Evolutionary conservation across 352 stramenopile genomes (phyloP), one percentile per base, ranked within the genome.

Genomic region (Phytophthora hybrid): DNA sequence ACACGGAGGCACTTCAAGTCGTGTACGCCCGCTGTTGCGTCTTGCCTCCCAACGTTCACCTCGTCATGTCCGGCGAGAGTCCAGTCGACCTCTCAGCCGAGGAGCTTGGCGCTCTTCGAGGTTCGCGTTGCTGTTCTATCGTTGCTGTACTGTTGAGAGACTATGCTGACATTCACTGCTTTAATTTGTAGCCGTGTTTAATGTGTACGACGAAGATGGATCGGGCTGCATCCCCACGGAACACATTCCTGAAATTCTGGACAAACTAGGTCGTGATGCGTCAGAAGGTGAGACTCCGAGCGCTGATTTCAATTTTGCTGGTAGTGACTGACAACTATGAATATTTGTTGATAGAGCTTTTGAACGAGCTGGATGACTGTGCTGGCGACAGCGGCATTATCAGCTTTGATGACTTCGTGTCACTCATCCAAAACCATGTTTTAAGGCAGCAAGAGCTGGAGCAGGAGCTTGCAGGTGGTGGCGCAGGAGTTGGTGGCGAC

Each of bases 341-440:
- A 21, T 9, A 14, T 44, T 44, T 44, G 29, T 4, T 55, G 59
- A 26, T 56, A 94, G 85, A 93, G 16, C 79, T 93, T 39, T 63
- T 94, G 31, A 89, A 92, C 44, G 85, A 93, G 6, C 74, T 94
- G 23, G 85, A 94, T 44, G 85, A 91, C 7, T 84, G 77, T 46
- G 69, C 77, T 21, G 76, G 84, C 29, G 84, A 89, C 26, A 78
- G 83, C 31, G 80, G 82, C 26, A 76, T 71, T 5, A 85, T 95
- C 69, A 75, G 53, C 26, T 95, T 94, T 32, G 73, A 83, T 4
- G 83, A 92, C 54, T 94, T 95, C 41, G 63, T 94, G 10, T 65
- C 82, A 11, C 80, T 95, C 18, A 73, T 95, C 34, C 77, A 90
- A 31, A 71, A 74, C 18, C 66, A 79, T 29, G 63, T 79, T 23